Evolutionary conservation across 129 eudicot species (phyloP), one percentile per base, ranked within the genome.

Genomic region (Mikania micrantha): DNA sequence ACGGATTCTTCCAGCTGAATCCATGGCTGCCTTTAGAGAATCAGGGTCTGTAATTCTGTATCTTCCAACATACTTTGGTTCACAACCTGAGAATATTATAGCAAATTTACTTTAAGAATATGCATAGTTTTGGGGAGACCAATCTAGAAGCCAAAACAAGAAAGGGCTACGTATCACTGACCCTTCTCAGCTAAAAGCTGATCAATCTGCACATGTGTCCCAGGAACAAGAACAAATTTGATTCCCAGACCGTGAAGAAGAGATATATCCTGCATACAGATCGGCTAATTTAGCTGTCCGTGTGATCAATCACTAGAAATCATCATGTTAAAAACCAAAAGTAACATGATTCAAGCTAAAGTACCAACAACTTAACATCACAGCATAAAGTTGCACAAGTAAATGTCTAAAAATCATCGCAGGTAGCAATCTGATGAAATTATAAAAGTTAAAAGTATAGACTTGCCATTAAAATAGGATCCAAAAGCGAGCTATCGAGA

Each of bases 201-300:
- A 79, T 94, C 99, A 74, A 94, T 94, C 54, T 84, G 99, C 7
- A 89, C 84, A 79, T 89, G 95, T 35, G 97, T 94, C 65, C 93
- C 97, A 1, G 99, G 97, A 41, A 89, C 95, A 64, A 94, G 81
- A 74, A 94, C 97, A 78, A 94, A 94, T 67, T 84, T 84, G 72
- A 94, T 81, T 27, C 99, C 99, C 20, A 94, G 64, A 4, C 97
- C 99, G 73, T 85, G 99, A 47, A 94, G 88, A 7, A 94, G 82
- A 24, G 99, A 85, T 25, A 94, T 83, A 76, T 94, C 97, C 99
- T 93, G 86, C 87, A 78, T 12, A 9, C 16, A 58, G 12, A 39
- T 57, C 42, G 0, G 22, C 9, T 2, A 41, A 4, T 40, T 41
- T n/a, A 38, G 17, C 5, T 11, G 9, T 59, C 40, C 21, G 7